A percentile compares a stretch with the other conserved stretches of the same genome.
phyloP scores from a whole-genome alignment of 192 early-diverging fungal genomes.

The Radiomyces spectabilis region DNA sequence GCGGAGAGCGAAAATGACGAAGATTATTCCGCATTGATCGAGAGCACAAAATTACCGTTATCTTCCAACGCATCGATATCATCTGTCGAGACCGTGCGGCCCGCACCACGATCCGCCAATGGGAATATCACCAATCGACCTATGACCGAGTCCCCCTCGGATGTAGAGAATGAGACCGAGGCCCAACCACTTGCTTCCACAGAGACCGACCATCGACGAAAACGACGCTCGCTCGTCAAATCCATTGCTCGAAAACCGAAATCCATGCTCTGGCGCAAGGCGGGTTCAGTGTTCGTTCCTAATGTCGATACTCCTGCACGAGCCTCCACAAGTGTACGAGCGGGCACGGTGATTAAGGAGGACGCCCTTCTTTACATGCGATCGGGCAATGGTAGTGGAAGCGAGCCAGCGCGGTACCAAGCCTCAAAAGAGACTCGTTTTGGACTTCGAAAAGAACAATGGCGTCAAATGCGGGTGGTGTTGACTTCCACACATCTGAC shows the following conservation, averaged over 20 bases:
- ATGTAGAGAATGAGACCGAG: not conserved
- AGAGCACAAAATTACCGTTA: not conserved
- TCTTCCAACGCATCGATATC: not conserved
- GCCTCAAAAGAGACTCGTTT: not conserved
- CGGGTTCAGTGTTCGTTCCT: conserved; percentile 6
- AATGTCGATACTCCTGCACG: not conserved
- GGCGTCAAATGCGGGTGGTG: conserved; percentile 6
- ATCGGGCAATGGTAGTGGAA: not conserved
- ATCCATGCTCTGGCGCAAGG: conserved; percentile 9
- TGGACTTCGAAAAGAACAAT: not conserved
- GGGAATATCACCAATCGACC: not conserved
- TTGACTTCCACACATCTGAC: not conserved
- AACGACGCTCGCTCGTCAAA: not conserved
- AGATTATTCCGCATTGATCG: not conserved
- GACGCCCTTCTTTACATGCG: conserved; percentile 3
- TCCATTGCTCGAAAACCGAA: not conserved
- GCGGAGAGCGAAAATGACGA: not conserved
- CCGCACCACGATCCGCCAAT: not conserved
- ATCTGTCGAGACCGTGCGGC: not conserved
- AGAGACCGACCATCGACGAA: not conserved
- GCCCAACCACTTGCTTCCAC: not conserved
- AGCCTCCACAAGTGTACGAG: not conserved
- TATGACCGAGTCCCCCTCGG: not conserved
- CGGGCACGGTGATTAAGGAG: not conserved
- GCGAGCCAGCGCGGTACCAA: conserved; percentile 3